A percentile compares a stretch with the other conserved stretches of the same genome.
phyloP scores from a whole-genome alignment of 2,329 filamentous ascomycete species.

The Davidsoniella virescens region DNA sequence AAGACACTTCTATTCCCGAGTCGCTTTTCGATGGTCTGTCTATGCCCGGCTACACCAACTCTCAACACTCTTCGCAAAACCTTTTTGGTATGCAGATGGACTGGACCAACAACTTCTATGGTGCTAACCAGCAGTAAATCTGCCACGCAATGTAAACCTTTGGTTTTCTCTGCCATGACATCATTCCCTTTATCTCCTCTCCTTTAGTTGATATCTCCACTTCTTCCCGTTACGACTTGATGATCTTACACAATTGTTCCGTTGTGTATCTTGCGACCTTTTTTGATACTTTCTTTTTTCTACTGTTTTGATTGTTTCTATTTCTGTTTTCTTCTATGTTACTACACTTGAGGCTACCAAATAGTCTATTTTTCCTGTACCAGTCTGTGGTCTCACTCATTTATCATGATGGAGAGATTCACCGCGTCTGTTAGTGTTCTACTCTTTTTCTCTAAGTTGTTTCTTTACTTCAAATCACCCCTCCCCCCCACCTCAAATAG shows the following conservation, averaged over 20 bases:
- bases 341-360: not conserved
- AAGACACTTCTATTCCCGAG: slow-evolving; percentile 22
- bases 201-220: not conserved
- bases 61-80: slow-evolving; percentile 32
- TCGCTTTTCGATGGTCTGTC: slow-evolving; percentile 34
- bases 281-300: not conserved
- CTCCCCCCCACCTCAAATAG: not conserved
- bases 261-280: not conserved
- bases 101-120: slow-evolving; percentile 24
- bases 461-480: not conserved
- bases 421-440: not conserved
- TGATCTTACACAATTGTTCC: not conserved
- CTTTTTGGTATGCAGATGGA: slow-evolving; percentile 27
- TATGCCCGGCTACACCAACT: slow-evolving; percentile 34
- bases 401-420: not conserved
- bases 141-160: not conserved
- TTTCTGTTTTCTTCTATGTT: not conserved
- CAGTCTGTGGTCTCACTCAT: slow-evolving; percentile 4
- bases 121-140: slow-evolving; percentile 18
- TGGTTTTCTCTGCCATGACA: not conserved
- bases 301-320: not conserved
- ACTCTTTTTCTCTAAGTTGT: not conserved
- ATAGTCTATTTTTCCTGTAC: slow-evolving; percentile 1
- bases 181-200: not conserved
- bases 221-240: slow-evolving; percentile 1